Conservation (phyloP, 1,284 basidiomycete genomes). For the Pseudozyma sp. region DNA sequence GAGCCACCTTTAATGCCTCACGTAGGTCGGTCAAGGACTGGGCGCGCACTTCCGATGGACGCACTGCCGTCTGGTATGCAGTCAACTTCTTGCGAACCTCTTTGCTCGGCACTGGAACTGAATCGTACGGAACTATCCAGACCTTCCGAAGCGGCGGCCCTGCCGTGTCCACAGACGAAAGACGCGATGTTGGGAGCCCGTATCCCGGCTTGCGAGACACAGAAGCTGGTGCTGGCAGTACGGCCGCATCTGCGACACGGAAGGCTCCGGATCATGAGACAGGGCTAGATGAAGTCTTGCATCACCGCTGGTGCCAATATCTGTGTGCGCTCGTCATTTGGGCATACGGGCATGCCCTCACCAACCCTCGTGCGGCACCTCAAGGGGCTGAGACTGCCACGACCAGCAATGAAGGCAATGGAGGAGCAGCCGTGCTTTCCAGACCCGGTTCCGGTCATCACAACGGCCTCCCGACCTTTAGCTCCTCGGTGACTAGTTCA, state of each 20-base stretch:
- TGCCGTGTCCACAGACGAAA: constrained; percentile 14
- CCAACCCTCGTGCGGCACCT: constrained; percentile 24
- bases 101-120: constrained; percentile 34
- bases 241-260: constrained; percentile 7
- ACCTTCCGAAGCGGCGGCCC: constrained; percentile 17
- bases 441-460: constrained; percentile 22
- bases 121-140: constrained; percentile 42
- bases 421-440: constrained; percentile 8
- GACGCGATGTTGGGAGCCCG: not conserved
- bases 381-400: constrained; percentile 9
- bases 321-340: constrained; percentile 54
- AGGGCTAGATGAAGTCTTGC: constrained; percentile 52
- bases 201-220: constrained; percentile 22
- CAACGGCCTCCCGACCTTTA: constrained; percentile 5
- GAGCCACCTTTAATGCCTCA: constrained; percentile 50
- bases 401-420: not conserved
- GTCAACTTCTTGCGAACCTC: constrained; percentile 51
- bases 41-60: constrained; percentile 47
- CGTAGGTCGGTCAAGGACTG: constrained; percentile 51
- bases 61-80: constrained; percentile 52
- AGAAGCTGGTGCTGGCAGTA: constrained; percentile 7
- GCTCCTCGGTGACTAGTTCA: constrained; percentile 15
- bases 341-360: constrained; percentile 54
- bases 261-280: constrained; percentile 30
- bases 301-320: constrained; percentile 57